Percentiles rank a stretch among this genome's conserved stretches.
phyloP scores from a whole-genome alignment of 2,329 filamentous ascomycete genomes.

The Trichoderma sp. region DNA sequence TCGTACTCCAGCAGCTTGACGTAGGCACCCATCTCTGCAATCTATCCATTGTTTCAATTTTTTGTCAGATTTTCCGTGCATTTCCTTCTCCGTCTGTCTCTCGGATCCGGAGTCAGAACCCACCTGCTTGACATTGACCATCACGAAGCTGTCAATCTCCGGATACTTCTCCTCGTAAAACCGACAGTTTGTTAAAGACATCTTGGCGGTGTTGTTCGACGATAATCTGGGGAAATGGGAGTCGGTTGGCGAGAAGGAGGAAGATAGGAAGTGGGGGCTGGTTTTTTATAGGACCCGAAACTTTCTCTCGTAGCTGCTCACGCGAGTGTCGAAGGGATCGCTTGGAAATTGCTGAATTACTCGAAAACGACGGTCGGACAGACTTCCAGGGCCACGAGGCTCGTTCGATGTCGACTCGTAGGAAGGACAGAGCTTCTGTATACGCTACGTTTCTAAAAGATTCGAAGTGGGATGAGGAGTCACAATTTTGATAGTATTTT shows the following conservation, averaged over 20 bases:
- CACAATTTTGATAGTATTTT: slow-evolving; percentile 46
- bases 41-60: slow-evolving; percentile 50
- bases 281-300: slow-evolving; percentile 15
- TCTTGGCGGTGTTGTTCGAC: slow-evolving; percentile 54
- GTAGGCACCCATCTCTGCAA: slow-evolving; percentile 99
- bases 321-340: neutral
- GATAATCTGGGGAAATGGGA: slow-evolving; percentile 2
- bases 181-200: slow-evolving; percentile 94
- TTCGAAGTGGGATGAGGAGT: slow-evolving; percentile 33
- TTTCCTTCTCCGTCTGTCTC: neutral
- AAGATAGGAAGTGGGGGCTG: slow-evolving; percentile 33
- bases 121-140: slow-evolving; percentile 99
- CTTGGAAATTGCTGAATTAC: neutral
- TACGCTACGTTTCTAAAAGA: slow-evolving; percentile 9
- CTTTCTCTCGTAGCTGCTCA: slow-evolving; percentile 9
- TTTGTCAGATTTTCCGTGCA: slow-evolving; percentile 5
- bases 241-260: slow-evolving; percentile 22
- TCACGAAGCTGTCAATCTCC: slow-evolving; percentile 99
- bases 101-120: slow-evolving; percentile 26
- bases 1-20: slow-evolving; percentile 99
- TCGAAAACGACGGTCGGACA: neutral
- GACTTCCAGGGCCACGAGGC: neutral
- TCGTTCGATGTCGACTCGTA: neutral
- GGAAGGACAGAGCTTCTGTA: neutral
- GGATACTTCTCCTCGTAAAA: slow-evolving; percentile 95